Evolutionary conservation across 306 rosid species (phyloP).

Genomic region (Cercis canadensis): DNA sequence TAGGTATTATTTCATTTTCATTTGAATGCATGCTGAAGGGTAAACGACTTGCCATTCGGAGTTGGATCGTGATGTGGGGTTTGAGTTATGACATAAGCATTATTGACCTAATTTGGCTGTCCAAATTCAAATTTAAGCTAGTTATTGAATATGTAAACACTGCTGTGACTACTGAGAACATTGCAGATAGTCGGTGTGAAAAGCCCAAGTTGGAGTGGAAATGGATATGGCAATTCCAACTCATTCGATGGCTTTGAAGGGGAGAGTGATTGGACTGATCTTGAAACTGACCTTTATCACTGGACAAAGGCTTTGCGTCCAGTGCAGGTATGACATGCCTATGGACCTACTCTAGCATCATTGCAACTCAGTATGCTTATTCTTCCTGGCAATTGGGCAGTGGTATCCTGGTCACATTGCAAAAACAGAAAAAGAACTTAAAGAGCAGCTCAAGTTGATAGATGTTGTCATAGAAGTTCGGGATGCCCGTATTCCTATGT

Average conservation of each 20-base stretch:
- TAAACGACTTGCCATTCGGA: background rate
- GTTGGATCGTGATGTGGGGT: background rate
- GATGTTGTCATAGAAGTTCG: constrained; percentile 96
- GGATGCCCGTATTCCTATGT: constrained; percentile 89
- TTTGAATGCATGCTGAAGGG: background rate
- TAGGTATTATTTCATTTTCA: background rate
- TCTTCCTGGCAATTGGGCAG: constrained; percentile 52
- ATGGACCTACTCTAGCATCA: background rate
- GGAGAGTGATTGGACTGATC: constrained; percentile 65
- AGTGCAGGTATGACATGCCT: constrained; percentile 67
- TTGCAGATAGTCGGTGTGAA: constrained; percentile 82
- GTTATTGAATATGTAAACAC: too few relatives aligned
- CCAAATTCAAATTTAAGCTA: background rate
- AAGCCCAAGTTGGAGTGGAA: constrained; percentile 50
- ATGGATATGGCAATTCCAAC: constrained; percentile 41
- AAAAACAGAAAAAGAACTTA: constrained; percentile 91
- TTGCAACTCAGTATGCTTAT: constrained; percentile 34
- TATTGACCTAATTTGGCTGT: background rate
- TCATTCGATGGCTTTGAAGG: constrained; percentile 37
- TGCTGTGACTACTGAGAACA: constrained; percentile 10
- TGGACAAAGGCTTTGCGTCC: constrained; percentile 90
- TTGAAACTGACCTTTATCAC: constrained; percentile 80
- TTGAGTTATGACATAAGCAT: background rate
- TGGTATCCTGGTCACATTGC: constrained; percentile 99
- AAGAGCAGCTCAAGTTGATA: constrained; percentile 84